Evolutionary conservation across 2,329 filamentous ascomycete genomes (phyloP).

Genomic region (Trichophyton verrucosum): DNA sequence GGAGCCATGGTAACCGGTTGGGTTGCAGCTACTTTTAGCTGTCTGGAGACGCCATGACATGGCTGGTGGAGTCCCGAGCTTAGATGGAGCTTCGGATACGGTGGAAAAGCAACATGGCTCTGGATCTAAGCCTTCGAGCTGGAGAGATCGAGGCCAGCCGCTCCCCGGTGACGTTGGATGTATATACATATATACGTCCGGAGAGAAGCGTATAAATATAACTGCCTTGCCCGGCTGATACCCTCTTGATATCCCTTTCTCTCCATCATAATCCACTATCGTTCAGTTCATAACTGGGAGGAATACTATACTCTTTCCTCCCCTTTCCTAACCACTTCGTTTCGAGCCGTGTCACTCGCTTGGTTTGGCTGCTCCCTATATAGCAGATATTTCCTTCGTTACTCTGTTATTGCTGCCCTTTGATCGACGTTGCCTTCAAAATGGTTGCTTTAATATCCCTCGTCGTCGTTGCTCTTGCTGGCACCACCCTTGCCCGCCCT

Average conservation of each 20-base stretch:
- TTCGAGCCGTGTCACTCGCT: background rate
- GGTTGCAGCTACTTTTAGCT: background rate
- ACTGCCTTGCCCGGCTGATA: background rate
- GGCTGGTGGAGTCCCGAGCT: background rate
- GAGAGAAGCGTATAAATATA: background rate
- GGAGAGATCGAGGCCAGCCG: background rate
- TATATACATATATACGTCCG: background rate
- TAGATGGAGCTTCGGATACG: background rate
- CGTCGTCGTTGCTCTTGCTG: conserved; percentile 1
- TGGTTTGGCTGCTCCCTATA: background rate
- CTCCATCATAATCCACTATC: conserved; percentile 1
- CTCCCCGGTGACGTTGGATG: background rate
- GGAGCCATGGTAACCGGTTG: background rate
- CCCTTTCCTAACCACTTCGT: background rate
- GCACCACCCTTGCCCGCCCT: background rate
- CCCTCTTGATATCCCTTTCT: background rate
- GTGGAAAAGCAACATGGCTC: background rate
- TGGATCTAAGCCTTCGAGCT: background rate
- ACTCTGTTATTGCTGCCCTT: background rate
- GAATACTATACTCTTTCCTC: background rate
- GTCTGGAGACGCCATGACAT: background rate
- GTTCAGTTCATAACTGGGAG: background rate
- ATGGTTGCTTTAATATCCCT: conserved; percentile 2
- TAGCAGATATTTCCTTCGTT: background rate
- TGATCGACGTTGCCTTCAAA: background rate